phyloP scores from a whole-genome alignment of 306 rosid species.

The Acacia acuminata region DNA sequence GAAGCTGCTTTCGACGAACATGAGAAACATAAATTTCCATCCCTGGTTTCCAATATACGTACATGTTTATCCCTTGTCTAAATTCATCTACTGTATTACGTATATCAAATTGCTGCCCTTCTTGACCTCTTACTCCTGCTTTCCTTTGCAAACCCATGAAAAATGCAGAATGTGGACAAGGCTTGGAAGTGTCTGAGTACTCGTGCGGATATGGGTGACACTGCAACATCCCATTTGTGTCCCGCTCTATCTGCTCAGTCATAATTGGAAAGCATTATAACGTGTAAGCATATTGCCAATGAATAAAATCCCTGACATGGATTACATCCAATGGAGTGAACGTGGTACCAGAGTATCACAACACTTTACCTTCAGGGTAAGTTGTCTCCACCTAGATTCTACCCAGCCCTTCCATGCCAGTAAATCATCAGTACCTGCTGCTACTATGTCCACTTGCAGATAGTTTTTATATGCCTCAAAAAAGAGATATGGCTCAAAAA shows the following conservation, averaged over 20 bases:
- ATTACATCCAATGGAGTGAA: not conserved
- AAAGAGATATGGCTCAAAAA: conserved; percentile 61
- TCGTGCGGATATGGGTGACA: conserved; percentile 40
- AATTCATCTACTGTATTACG: conserved; percentile 39
- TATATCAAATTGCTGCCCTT: conserved; percentile 43
- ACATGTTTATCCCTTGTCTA: conserved; percentile 31
- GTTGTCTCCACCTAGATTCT: conserved; percentile 71
- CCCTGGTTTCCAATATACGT: conserved; percentile 36
- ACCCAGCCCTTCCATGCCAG: conserved; percentile 85
- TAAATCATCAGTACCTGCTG: conserved; percentile 58
- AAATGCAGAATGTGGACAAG: conserved; percentile 33
- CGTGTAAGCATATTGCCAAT: not conserved
- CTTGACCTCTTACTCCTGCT: conserved; percentile 33
- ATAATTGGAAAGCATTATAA: not conserved
- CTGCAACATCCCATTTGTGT: conserved; percentile 36
- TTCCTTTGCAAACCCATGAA: conserved; percentile 41
- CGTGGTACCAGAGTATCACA: not conserved
- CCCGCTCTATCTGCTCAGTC: conserved; percentile 38
- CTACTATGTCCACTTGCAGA: conserved; percentile 71
- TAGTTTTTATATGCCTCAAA: conserved; percentile 72
- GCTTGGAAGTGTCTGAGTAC: conserved; percentile 33
- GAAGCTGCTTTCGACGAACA: conserved; percentile 38
- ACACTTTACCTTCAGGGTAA: conserved; percentile 40
- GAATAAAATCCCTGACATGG: not conserved
- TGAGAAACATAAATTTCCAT: conserved; percentile 41